These are phyloP conservation scores for Tritrichomonas foetus DNA, from an alignment of 208 protist species.

Conservation along the genomic window DNA sequence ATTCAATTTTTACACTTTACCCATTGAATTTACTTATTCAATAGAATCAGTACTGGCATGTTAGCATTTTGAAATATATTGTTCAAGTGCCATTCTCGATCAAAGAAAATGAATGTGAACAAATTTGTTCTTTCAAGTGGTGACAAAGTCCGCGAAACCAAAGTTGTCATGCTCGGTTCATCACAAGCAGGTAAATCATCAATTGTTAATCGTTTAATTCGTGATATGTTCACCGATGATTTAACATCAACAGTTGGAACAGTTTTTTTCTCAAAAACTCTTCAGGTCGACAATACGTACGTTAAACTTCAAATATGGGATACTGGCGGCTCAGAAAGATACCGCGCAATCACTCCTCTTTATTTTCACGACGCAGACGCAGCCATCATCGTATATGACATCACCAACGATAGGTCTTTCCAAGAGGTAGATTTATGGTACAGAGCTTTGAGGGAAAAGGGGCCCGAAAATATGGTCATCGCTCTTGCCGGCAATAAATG, in stretches of 20 bases:
- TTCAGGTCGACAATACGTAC: background rate
- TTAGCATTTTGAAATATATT: too few relatives aligned
- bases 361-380: constrained; percentile 27
- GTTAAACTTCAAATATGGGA: background rate
- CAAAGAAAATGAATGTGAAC: too few relatives aligned
- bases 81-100: too few relatives aligned
- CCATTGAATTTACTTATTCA: too few relatives aligned
- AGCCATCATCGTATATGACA: constrained; percentile 96
- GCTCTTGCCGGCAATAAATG: background rate
- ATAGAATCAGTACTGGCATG: too few relatives aligned
- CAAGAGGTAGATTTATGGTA: constrained; percentile 57
- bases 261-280: background rate
- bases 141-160: background rate
- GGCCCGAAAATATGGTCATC: background rate
- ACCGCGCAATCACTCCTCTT: background rate
- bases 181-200: background rate
- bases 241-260: background rate
- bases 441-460: background rate
- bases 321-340: background rate
- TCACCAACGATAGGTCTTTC: constrained; percentile 87
- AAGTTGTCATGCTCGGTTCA: background rate
- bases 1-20: too few relatives aligned
- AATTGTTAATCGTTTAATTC: background rate
- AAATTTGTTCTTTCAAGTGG: too few relatives aligned
- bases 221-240: background rate